Percentiles rank a stretch among this genome's conserved stretches.
Evolutionary conservation across 495 filamentous ascomycete genomes (phyloP).

Genomic region (Tuber aestivum): DNA sequence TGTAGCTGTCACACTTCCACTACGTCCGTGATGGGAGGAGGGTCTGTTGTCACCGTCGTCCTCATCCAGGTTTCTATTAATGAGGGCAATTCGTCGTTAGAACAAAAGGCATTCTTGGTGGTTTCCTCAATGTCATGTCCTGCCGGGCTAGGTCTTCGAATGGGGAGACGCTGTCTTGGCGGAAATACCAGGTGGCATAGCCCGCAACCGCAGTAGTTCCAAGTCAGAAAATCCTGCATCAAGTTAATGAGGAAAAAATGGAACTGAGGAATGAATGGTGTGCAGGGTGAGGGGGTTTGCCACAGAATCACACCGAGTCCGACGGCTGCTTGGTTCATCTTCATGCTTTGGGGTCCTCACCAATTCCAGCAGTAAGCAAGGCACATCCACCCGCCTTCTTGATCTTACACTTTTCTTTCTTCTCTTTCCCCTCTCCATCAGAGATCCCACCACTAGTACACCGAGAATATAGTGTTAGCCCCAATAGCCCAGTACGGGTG

Average conservation of each 20-base stretch:
- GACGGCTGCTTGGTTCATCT: no score
- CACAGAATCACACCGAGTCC: no score
- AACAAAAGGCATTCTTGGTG: slow-evolving; percentile 43
- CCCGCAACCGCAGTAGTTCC: slow-evolving; percentile 57
- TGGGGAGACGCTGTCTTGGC: no score
- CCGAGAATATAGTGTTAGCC: slow-evolving; percentile 64
- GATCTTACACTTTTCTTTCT: slow-evolving; percentile 11
- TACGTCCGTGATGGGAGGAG: slow-evolving; percentile 22
- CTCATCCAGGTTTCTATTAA: slow-evolving; percentile 34
- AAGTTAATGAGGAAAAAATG: background rate
- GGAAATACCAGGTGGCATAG: no score
- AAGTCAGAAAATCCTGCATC: slow-evolving; percentile 63
- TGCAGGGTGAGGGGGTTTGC: no score
- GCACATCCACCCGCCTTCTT: slow-evolving; percentile 33
- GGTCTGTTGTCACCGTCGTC: slow-evolving; percentile 23
- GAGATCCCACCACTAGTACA: slow-evolving; percentile 45
- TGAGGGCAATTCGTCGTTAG: slow-evolving; percentile 40
- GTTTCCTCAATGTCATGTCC: slow-evolving; percentile 35
- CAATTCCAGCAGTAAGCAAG: slow-evolving; percentile 30
- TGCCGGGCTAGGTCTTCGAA: no score
- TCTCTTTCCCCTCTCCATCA: slow-evolving; percentile 42
- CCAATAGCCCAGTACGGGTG: slow-evolving; percentile 75
- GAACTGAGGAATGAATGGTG: no score
- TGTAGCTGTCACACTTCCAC: slow-evolving; percentile 9
- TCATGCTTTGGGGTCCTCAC: slow-evolving; percentile 17